Evolutionary conservation across 148 eudicot species (phyloP).

Genomic region (Vaccinium darrowii): DNA sequence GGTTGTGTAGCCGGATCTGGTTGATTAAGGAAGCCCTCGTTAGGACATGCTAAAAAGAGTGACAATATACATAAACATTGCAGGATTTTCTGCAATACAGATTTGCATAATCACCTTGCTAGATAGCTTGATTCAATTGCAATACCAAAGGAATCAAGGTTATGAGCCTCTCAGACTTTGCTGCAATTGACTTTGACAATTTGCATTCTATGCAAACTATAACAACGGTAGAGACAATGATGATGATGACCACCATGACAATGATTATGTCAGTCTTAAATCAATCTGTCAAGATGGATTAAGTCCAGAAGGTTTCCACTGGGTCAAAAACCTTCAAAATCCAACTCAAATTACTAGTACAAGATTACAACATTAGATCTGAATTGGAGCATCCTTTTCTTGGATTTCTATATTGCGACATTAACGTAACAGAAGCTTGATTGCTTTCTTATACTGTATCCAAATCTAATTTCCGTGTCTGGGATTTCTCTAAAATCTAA

Average conservation of each 20-base stretch:
- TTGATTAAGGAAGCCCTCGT: background rate
- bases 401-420: background rate
- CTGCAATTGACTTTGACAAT: background rate
- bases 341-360: background rate
- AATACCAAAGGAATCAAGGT: background rate
- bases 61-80: background rate
- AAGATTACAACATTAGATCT: background rate
- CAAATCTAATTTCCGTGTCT: background rate
- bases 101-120: background rate
- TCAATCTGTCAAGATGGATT: background rate
- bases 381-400: background rate
- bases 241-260: background rate
- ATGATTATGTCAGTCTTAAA: background rate
- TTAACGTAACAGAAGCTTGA: background rate
- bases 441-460: background rate
- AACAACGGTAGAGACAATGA: background rate
- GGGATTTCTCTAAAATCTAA: slow-evolving; percentile 4
- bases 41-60: background rate
- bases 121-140: background rate
- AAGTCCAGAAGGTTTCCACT: background rate
- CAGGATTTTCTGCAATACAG: background rate
- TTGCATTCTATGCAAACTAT: background rate
- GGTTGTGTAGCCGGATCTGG: background rate
- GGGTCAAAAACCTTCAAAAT: background rate
- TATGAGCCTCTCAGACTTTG: background rate